Conservation (phyloP, 306 rosid genomes). For the Parietaria judaica region DNA sequence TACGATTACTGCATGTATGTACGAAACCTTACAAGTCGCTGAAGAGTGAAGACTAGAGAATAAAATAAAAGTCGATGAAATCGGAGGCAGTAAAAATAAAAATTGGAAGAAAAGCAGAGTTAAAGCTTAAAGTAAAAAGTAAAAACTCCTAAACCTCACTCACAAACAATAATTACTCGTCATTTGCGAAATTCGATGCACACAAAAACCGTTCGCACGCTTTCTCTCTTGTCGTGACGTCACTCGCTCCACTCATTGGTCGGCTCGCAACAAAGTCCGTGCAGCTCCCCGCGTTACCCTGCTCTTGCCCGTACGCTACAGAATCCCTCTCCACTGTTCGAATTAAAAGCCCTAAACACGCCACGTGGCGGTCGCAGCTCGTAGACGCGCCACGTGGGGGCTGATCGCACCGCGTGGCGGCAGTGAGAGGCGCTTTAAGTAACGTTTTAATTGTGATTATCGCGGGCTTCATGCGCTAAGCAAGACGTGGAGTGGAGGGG, state of each 20-base stretch:
- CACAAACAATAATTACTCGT: too few relatives aligned
- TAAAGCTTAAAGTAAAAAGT: too few relatives aligned
- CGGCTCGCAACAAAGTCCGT: conserved; percentile 29
- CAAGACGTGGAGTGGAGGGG: not conserved
- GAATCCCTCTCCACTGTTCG: not conserved
- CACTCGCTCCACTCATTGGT: conserved; percentile 1
- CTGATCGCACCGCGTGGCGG: conserved; percentile 23
- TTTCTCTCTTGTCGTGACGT: conserved; percentile 28
- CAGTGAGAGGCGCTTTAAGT: conserved; percentile 1
- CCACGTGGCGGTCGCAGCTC: conserved; percentile 16
- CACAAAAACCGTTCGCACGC: conserved; percentile 22
- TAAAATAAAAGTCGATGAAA: too few relatives aligned
- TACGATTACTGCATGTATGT: too few relatives aligned
- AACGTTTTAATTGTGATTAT: conserved; percentile 35
- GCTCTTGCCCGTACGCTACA: not conserved
- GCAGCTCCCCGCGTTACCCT: conserved; percentile 3
- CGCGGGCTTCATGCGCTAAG: conserved; percentile 14
- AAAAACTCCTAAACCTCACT: too few relatives aligned
- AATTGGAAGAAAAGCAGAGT: too few relatives aligned
- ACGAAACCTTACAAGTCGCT: too few relatives aligned
- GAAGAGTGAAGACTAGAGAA: too few relatives aligned
- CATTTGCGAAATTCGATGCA: conserved; percentile 42
- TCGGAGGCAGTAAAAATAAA: too few relatives aligned
- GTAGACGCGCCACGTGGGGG: conserved; percentile 21
- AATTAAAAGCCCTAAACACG: not conserved